Evolutionary conservation across 805 yeast genomes (phyloP).

Genomic region (Peterozyma xylosa): DNA sequence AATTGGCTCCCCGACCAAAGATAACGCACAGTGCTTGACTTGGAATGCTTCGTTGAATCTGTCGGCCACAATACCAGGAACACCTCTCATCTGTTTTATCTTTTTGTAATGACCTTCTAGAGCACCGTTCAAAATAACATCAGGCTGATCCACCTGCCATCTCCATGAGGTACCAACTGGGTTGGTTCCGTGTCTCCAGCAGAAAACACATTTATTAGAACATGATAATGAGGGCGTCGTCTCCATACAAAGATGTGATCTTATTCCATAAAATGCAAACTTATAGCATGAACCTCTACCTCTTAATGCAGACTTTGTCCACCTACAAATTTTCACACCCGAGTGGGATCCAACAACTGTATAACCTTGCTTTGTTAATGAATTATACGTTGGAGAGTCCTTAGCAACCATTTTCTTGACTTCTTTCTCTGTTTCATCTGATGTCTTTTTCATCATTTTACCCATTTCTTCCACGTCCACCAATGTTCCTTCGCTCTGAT

Average conservation of each 20-base stretch:
- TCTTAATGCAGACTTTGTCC: slow-evolving; percentile 92
- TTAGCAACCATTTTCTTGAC: slow-evolving; percentile 83
- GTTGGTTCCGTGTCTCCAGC: slow-evolving; percentile 97
- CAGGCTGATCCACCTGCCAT: slow-evolving; percentile 92
- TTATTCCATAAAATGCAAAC: slow-evolving; percentile 86
- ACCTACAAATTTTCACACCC: slow-evolving; percentile 90
- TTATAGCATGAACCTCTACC: slow-evolving; percentile 95
- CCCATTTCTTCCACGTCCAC: slow-evolving; percentile 92
- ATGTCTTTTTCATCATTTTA: slow-evolving; percentile 29
- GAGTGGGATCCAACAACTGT: slow-evolving; percentile 91
- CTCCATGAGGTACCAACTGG: slow-evolving; percentile 96
- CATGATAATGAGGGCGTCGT: slow-evolving; percentile 91
- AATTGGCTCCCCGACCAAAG: slow-evolving; percentile 92
- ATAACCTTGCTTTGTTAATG: slow-evolving; percentile 88
- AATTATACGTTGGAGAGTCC: slow-evolving; percentile 81
- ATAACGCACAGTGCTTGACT: slow-evolving; percentile 86
- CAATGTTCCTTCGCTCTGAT: slow-evolving; percentile 31
- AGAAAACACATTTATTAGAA: slow-evolving; percentile 91
- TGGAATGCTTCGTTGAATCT: slow-evolving; percentile 86
- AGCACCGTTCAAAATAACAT: slow-evolving; percentile 77
- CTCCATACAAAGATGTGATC: slow-evolving; percentile 91
- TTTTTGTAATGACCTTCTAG: slow-evolving; percentile 83
- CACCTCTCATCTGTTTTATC: slow-evolving; percentile 91
- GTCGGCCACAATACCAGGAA: slow-evolving; percentile 87
- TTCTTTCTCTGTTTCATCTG: slow-evolving; percentile 18